Conservation (phyloP, 1,284 basidiomycete genomes). For the Leccinum pseudoinsigne region DNA sequence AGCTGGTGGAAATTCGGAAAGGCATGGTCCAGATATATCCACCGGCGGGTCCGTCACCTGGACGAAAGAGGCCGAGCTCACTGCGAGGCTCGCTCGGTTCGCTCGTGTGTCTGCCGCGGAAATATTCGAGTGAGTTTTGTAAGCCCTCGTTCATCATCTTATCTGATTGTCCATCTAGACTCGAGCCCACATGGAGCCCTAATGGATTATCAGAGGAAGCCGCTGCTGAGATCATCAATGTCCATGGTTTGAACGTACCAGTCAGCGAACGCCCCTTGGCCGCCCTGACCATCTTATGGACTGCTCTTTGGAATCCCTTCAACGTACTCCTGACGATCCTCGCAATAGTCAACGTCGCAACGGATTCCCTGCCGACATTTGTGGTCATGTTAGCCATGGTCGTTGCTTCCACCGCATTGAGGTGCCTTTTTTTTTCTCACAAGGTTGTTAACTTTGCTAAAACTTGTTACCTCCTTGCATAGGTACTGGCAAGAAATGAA, state of each 20-base stretch:
- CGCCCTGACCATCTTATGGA: slow-evolving; percentile 28
- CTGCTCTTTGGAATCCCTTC: slow-evolving; percentile 34
- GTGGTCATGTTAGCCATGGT: slow-evolving; percentile 35
- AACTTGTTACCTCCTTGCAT: too few relatives aligned
- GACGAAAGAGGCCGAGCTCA: slow-evolving; percentile 26
- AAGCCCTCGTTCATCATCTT: neutral
- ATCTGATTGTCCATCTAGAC: slow-evolving; percentile 17
- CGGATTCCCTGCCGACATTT: slow-evolving; percentile 32
- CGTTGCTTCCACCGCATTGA: slow-evolving; percentile 31
- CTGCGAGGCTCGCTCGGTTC: slow-evolving; percentile 25
- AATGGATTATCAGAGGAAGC: slow-evolving; percentile 27
- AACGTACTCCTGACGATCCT: slow-evolving; percentile 33
- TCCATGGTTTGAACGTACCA: slow-evolving; percentile 28
- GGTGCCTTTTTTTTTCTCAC: slow-evolving; percentile 14
- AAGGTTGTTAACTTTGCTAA: neutral
- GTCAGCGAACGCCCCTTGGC: slow-evolving; percentile 33
- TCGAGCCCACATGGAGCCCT: slow-evolving; percentile 29
- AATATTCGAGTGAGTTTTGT: slow-evolving; percentile 24
- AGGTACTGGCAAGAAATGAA: too few relatives aligned
- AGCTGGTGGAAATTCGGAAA: slow-evolving; percentile 19
- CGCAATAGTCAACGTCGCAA: slow-evolving; percentile 30
- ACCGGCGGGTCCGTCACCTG: slow-evolving; percentile 2
- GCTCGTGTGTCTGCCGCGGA: slow-evolving; percentile 25
- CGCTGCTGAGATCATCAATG: slow-evolving; percentile 20
- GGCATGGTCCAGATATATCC: slow-evolving; percentile 33